Conservation (phyloP, 768 basidiomycete species). For the Leccinum olivaceopallidum region DNA sequence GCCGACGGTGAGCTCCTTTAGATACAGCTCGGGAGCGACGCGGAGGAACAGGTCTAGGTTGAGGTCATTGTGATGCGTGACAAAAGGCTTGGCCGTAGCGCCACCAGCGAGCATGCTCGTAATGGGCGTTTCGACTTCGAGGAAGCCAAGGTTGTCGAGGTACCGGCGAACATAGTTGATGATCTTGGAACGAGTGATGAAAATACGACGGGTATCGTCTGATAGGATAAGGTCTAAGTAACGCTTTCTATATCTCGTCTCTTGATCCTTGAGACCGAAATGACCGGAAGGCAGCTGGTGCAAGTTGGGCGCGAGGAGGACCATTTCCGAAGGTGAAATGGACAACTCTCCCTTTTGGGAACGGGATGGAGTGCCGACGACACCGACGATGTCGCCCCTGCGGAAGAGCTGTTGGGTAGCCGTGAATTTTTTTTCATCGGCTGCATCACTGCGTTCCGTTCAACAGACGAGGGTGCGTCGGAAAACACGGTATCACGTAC, state of each 20-base stretch:
- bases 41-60: constrained; percentile 96
- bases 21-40: constrained; percentile 95
- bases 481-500: constrained; percentile 37
- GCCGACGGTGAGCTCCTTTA: constrained; percentile 96
- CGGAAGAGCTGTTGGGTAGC: constrained; percentile 83
- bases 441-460: constrained; percentile 49
- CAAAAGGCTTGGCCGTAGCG: constrained; percentile 97
- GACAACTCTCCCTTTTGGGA: constrained; percentile 96
- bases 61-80: constrained; percentile 99
- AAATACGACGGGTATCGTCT: constrained; percentile 84
- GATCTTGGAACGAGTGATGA: constrained; percentile 85
- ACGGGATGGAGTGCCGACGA: constrained; percentile 83
- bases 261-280: constrained; percentile 96
- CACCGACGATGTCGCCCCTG: constrained; percentile 95
- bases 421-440: constrained; percentile 63
- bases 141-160: constrained; percentile 89
- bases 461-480: constrained; percentile 21
- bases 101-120: constrained; percentile 96
- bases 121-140: constrained; percentile 99
- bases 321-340: constrained; percentile 76
- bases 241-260: constrained; percentile 96
- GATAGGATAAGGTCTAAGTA: constrained; percentile 98
- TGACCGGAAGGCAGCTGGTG: constrained; percentile 93
- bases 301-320: constrained; percentile 92
- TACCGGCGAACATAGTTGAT: constrained; percentile 92